Conservation (phyloP, 2,329 filamentous ascomycete species). For the Ophiostoma sp. region DNA sequence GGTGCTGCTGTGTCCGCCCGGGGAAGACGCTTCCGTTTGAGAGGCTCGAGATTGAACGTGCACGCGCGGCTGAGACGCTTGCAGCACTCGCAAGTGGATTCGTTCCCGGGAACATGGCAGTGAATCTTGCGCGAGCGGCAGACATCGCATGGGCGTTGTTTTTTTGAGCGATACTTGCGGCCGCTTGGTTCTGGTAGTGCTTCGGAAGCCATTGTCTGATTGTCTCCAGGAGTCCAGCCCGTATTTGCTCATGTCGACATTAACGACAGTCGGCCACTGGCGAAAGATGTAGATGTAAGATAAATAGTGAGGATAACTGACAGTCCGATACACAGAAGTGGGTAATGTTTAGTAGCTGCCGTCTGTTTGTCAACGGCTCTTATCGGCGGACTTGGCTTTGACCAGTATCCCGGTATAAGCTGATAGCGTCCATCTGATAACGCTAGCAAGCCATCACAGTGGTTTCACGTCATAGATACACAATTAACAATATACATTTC, state of each 20-base stretch:
- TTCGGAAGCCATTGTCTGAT: background rate
- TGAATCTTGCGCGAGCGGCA: background rate
- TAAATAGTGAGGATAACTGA: background rate
- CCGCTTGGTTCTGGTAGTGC: background rate
- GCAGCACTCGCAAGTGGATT: background rate
- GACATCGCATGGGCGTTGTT: constrained; percentile 1
- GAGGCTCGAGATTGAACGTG: background rate
- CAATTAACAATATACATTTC: background rate
- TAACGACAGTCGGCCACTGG: background rate
- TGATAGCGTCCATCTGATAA: background rate
- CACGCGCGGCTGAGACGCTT: background rate
- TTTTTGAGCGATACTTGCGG: background rate
- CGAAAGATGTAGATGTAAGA: background rate
- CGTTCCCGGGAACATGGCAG: background rate
- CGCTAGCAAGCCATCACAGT: background rate
- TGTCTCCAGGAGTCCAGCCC: background rate
- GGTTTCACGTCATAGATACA: background rate
- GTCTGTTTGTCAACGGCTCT: background rate
- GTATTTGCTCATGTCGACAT: background rate
- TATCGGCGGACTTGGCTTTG: background rate
- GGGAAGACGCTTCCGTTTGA: background rate
- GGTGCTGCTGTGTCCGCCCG: background rate
- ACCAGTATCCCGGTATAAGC: background rate
- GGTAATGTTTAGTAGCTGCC: background rate
- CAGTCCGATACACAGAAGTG: background rate